Conservation (phyloP, 495 filamentous ascomycete genomes). For the Collariella sp. region DNA sequence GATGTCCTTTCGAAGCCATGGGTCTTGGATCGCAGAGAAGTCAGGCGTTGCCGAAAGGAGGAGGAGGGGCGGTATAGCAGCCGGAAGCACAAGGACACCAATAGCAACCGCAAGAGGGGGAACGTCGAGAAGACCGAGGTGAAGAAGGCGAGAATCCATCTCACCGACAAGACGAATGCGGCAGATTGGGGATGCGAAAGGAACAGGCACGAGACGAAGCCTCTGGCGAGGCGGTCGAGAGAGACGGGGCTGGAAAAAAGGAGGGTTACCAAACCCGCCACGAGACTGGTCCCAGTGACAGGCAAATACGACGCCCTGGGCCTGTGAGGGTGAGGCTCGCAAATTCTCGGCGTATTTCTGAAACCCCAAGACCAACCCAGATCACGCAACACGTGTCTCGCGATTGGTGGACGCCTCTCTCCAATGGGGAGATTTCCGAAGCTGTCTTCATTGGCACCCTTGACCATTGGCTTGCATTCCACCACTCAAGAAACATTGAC, state of each 20-base stretch:
- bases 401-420: neutral
- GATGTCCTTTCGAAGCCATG: slow-evolving; percentile 63
- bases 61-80: slow-evolving; percentile 26
- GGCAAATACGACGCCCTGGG: slow-evolving; percentile 26
- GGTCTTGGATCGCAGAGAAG: slow-evolving; percentile 48
- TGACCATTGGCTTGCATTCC: neutral
- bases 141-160: neutral
- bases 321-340: slow-evolving; percentile 10
- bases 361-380: no score
- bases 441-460: neutral
- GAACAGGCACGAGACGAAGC: neutral
- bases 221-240: neutral
- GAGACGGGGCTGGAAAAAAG: slow-evolving; percentile 19
- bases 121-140: neutral
- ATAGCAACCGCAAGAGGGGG: slow-evolving; percentile 31
- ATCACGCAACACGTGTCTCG: neutral
- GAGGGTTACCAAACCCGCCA: slow-evolving; percentile 8
- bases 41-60: slow-evolving; percentile 46
- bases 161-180: neutral
- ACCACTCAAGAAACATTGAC: neutral
- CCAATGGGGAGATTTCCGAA: neutral
- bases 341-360: neutral
- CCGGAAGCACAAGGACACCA: slow-evolving; percentile 31
- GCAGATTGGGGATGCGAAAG: neutral
- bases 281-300: slow-evolving; percentile 10